phyloP scores from a whole-genome alignment of 2,329 filamentous ascomycete species.

The Alternaria sp. region DNA sequence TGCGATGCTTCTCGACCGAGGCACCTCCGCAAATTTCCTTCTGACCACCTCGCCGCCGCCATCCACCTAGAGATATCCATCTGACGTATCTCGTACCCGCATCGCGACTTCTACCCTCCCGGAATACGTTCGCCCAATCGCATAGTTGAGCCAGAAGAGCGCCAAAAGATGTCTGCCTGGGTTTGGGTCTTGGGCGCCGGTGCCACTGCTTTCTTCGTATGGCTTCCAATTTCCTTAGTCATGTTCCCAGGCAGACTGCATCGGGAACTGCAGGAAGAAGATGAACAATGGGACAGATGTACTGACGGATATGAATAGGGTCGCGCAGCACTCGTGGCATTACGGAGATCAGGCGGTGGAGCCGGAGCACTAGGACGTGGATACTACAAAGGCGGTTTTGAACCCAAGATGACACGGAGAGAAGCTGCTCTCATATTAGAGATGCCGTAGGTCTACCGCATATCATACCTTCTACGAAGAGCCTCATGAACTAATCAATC shows the following conservation, averaged over 20 bases:
- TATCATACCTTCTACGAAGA: too few species aligned
- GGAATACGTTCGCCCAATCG: background rate
- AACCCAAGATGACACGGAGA: constrained; percentile 88
- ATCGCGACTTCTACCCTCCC: too few species aligned
- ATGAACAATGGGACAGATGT: background rate
- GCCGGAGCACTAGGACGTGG: constrained; percentile 81
- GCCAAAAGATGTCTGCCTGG: constrained; percentile 60
- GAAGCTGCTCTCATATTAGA: constrained; percentile 92
- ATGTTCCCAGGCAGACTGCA: fast-evolving
- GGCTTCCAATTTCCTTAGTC: constrained; percentile 17
- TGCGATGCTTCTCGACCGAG: constrained; percentile 23
- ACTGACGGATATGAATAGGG: constrained; percentile 63
- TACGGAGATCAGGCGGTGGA: constrained; percentile 76
- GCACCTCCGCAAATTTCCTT: constrained; percentile 27
- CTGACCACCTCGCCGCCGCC: constrained; percentile 5
- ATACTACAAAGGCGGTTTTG: constrained; percentile 99
- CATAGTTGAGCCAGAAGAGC: background rate
- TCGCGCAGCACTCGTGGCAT: constrained; percentile 87
- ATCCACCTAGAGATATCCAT: background rate
- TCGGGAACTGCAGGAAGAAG: background rate
- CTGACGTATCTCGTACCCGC: too few species aligned
- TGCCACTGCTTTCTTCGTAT: constrained; percentile 69
- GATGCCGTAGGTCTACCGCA: too few species aligned
- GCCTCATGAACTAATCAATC: too few species aligned
- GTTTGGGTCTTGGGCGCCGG: constrained; percentile 67